Evolutionary conservation across 306 rosid genomes (phyloP).

Genomic region (Abrus pulchellus): DNA sequence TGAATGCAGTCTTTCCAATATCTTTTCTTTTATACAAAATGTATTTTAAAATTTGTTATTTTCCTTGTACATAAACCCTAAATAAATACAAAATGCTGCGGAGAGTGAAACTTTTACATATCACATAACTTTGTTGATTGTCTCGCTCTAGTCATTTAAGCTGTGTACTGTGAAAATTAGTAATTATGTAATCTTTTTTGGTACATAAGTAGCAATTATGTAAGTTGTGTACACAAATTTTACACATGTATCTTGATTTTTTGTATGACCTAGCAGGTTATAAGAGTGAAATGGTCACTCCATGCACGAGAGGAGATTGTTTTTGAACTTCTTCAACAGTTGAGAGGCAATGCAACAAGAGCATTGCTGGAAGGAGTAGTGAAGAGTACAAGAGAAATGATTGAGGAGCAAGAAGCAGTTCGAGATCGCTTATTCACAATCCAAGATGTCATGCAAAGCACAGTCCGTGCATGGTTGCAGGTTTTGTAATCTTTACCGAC

Average conservation of each 20-base stretch:
- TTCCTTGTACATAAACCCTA: background rate
- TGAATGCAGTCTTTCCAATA: too few species aligned
- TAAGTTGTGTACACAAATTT: slow-evolving; percentile 17
- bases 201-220: background rate
- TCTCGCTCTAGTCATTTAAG: slow-evolving; percentile 8
- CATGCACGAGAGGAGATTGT: slow-evolving; percentile 95
- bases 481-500: slow-evolving; percentile 48
- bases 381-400: slow-evolving; percentile 84
- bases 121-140: slow-evolving; percentile 3
- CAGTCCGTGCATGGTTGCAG: slow-evolving; percentile 99
- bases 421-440: slow-evolving; percentile 91
- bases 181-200: background rate
- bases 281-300: slow-evolving; percentile 96
- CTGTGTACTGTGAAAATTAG: background rate
- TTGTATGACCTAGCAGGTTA: slow-evolving; percentile 66
- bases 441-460: slow-evolving; percentile 96
- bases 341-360: slow-evolving; percentile 77
- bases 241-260: background rate
- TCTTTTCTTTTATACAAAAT: background rate
- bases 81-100: background rate
- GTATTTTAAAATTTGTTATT: background rate
- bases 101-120: background rate
- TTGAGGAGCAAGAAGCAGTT: slow-evolving; percentile 98
- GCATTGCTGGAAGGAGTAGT: slow-evolving; percentile 62
- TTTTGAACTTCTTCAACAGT: slow-evolving; percentile 82